Percentiles rank a stretch among this genome's conserved stretches.
phyloP scores from a whole-genome alignment of 345 rosid species.

The Eucalyptus guilfoylei region DNA sequence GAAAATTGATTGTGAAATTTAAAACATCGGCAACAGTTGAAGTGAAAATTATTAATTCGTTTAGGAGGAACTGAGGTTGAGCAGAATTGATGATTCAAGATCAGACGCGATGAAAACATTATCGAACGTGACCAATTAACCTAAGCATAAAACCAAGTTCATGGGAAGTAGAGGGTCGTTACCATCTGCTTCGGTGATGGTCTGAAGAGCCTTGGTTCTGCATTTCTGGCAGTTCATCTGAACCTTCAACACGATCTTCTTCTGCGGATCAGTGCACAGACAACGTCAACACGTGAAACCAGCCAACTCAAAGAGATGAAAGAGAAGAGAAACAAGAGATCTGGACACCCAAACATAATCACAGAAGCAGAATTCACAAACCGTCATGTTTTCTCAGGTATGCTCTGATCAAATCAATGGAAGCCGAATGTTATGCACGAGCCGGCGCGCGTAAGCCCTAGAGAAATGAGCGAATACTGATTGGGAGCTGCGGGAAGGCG shows the following conservation, averaged over 20 bases:
- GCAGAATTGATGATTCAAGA: neutral
- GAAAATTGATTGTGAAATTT: neutral
- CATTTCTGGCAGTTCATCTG: constrained; percentile 32
- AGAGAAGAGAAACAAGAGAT: neutral
- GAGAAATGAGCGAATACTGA: neutral
- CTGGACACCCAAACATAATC: neutral
- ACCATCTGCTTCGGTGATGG: constrained; percentile 17
- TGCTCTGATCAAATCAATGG: neutral
- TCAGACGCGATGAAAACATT: neutral
- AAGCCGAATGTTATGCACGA: neutral
- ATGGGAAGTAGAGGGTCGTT: neutral
- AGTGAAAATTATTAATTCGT: neutral
- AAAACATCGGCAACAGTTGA: too few species aligned
- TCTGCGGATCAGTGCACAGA: neutral
- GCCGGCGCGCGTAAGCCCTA: neutral
- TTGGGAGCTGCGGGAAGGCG: neutral
- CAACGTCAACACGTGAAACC: neutral
- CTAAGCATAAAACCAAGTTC: neutral
- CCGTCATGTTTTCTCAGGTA: neutral
- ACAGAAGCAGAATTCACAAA: neutral
- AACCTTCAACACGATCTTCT: neutral
- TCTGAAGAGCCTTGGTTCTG: constrained; percentile 29
- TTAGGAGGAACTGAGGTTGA: neutral
- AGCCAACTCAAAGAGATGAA: neutral
- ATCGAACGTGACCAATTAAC: neutral